Conservation (phyloP, 257 asterid species). For the Jaltomata sinuosa region DNA sequence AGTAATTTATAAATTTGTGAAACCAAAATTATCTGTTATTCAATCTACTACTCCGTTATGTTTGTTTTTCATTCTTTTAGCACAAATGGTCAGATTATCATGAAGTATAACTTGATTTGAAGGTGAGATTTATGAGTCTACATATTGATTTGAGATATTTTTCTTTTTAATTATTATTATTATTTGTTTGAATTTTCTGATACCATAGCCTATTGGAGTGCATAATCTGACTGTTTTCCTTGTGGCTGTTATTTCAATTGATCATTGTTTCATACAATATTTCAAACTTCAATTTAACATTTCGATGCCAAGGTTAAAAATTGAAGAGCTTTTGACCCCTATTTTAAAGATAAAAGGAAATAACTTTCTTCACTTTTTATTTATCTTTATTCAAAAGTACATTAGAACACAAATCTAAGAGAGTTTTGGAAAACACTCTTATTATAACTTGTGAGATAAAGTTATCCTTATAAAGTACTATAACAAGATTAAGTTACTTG, state of each 20-base stretch:
- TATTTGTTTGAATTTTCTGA: background rate
- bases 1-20: no score
- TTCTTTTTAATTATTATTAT: no score
- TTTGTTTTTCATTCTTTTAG: background rate
- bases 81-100: background rate
- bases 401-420: background rate
- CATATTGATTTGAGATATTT: background rate
- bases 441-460: background rate
- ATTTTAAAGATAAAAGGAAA: background rate
- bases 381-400: background rate
- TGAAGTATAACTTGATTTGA: background rate
- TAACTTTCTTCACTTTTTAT: background rate
- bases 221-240: background rate
- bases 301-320: background rate
- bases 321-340: background rate
- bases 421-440: background rate
- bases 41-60: background rate
- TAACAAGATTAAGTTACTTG: no score
- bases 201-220: background rate
- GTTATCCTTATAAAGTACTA: background rate
- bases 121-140: background rate
- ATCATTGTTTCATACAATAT: background rate
- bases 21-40: no score
- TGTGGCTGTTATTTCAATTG: background rate
- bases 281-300: background rate